A percentile compares a stretch with the other conserved stretches of the same genome.
Conservation (phyloP, 176 grass and related monocot genomes). For the Aegilops tauschii region DNA sequence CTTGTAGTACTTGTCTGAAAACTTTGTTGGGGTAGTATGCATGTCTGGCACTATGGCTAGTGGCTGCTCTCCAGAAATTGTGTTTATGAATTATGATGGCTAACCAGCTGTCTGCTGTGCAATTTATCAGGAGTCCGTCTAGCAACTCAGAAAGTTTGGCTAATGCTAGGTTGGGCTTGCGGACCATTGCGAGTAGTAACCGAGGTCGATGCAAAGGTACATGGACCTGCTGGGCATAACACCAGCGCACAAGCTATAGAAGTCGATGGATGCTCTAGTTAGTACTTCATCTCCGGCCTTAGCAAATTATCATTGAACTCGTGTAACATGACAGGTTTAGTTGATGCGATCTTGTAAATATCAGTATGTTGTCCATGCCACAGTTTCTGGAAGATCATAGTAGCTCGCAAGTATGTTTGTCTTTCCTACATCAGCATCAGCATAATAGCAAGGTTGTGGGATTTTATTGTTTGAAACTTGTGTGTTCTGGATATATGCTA, state of each 20-base stretch:
- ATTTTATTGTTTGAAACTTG: too few relatives aligned
- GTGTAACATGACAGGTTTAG: background rate
- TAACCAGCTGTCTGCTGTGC: background rate
- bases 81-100: too few relatives aligned
- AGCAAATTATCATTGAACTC: background rate
- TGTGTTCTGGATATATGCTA: too few relatives aligned
- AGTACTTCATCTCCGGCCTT: background rate
- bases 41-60: too few relatives aligned
- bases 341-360: background rate
- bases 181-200: too few relatives aligned
- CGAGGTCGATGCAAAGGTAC: background rate
- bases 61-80: too few relatives aligned
- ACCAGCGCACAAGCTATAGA: constrained; percentile 57
- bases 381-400: background rate
- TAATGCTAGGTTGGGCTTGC: background rate
- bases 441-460: too few relatives aligned
- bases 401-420: too few relatives aligned
- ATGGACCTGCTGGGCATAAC: constrained; percentile 59
- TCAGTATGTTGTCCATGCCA: background rate
- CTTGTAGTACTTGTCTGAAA: too few relatives aligned
- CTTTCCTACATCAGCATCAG: too few relatives aligned
- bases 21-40: too few relatives aligned
- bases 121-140: background rate
- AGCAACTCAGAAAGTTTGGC: background rate
- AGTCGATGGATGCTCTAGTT: background rate